Base-by-base conservation (phyloP, 345 rosid genomes). In the Sonneratia alba region DNA sequence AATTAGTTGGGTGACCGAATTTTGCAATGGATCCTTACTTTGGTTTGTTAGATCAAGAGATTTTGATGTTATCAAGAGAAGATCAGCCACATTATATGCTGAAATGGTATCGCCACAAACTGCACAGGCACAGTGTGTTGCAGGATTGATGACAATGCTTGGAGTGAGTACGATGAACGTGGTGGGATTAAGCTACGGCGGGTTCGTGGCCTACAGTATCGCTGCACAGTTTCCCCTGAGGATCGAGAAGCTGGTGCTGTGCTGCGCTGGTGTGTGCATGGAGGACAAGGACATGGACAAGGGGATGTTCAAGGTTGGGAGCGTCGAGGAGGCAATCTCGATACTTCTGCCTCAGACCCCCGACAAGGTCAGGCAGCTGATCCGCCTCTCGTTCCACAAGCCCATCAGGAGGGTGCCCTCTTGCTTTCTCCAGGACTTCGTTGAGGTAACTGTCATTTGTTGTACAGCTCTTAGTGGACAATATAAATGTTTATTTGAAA, bases 131-230 rank as follows among this genome's bases (percentile, higher is more conserved):
- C 81, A 71, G 74, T 91, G 96, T 71, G 85, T 93, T 36, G 84
- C 83, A 78, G 81, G 80, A 27, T 66, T 76, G 40, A 77, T 93
- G 87, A 91, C 83, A 34, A 71, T 82, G 67, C 76, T 80, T 6
- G 86, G 89, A 10, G 85, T 84, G 10, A 21, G 67, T 70, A 73
- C 48, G 61, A 76, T 88, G 88, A 71, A 75, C 21, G 76, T 93
- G 21, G 85, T 84, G 36, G 98, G 98, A 61, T 74, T 91, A 47
- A 93, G 98, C 73, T 93, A 93, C 71, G 97, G 94, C 2, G 96
- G 96, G 14, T 88, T 93, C 59, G 96, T 93, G 61, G 94, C 83
- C 0, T 91, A 93, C 74, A 83, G 96, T 5, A 67, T 93, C 82
- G 94, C 94, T 22, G 96, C 86, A 38, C 94, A 88, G 88, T 88